Base-by-base conservation (phyloP, 2,329 filamentous ascomycete species). In the Colletotrichum trifolii region DNA sequence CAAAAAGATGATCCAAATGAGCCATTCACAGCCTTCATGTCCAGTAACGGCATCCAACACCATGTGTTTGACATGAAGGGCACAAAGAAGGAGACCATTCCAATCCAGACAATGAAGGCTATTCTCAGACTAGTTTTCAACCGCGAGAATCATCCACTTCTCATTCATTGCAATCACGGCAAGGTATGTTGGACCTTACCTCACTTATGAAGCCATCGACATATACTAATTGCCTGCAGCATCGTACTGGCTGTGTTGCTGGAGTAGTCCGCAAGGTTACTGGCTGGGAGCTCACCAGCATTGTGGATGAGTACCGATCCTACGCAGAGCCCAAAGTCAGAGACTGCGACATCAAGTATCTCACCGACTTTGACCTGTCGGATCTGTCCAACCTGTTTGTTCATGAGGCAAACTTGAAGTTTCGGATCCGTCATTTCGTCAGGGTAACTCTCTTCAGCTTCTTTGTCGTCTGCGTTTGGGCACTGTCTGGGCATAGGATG, bases 161-260 rank as follows among this genome's bases (percentile, higher is more conserved):
- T 97, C 43, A 86, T 97, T 50, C 94, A 97, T 77, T 97, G 94
- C 84, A 97, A 97, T 74, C 94, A 97, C 71, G 94, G 94, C 74
- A 96, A 90, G 79, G 87, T 89, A 77, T 47, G 13, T 13, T 9
- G 10, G 2, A 3, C 38, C 4, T 7, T 6, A 34, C 17, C 13
- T 12, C 11, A 48, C 38, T 38, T 4, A 17, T 15, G 35, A 4
- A 40, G 11, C 13, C 8, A 2, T 12, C 8, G 4, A 12, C 36
- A 38, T 17, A 8, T 40, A 39, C 66, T 70, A 36, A 72, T 54
- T 12, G 3, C 8, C 3, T 53, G 35, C 67, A 92, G 85, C 94
- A 97, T 74, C 91, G 94, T 63, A 97, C 94, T 15, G 94, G 94
- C 25, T 97, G 94, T 73, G 90, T 96, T n/a, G 86, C 94, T 53